These are phyloP conservation scores for Hyparrhenia diplandra DNA, from an alignment of 176 grass and related monocot species.

Conservation along the genomic window DNA sequence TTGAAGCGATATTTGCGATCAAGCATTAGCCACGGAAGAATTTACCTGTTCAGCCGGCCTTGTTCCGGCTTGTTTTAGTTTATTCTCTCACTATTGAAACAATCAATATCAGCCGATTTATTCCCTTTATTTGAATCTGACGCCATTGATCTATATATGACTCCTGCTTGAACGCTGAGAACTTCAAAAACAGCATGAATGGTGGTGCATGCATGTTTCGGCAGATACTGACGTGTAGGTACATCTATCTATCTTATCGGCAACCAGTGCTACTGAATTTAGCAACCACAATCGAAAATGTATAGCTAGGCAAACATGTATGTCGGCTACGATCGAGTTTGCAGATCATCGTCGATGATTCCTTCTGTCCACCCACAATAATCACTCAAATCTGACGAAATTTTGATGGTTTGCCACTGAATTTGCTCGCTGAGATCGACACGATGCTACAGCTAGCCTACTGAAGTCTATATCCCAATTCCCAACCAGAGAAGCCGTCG, in stretches of 20 bases:
- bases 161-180: neutral
- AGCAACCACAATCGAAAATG: neutral
- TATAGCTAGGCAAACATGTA: neutral
- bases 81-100: too few relatives aligned
- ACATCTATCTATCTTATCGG: neutral
- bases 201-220: neutral
- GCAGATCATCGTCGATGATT: slow-evolving; percentile 5
- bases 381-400: neutral
- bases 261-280: neutral
- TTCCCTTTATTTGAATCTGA: neutral
- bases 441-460: neutral
- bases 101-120: too few relatives aligned
- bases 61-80: too few relatives aligned
- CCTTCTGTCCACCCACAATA: neutral
- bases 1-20: too few relatives aligned
- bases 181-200: neutral
- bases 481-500: neutral
- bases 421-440: neutral
- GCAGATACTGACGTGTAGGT: neutral
- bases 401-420: slow-evolving; percentile 4
- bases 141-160: neutral
- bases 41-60: too few relatives aligned
- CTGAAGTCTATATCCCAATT: neutral
- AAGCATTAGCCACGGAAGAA: neutral
- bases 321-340: slow-evolving; percentile 18